These are phyloP conservation scores for Coemansia sp. DNA, from an alignment of 192 early-diverging fungal genomes.

Conservation along the genomic window DNA sequence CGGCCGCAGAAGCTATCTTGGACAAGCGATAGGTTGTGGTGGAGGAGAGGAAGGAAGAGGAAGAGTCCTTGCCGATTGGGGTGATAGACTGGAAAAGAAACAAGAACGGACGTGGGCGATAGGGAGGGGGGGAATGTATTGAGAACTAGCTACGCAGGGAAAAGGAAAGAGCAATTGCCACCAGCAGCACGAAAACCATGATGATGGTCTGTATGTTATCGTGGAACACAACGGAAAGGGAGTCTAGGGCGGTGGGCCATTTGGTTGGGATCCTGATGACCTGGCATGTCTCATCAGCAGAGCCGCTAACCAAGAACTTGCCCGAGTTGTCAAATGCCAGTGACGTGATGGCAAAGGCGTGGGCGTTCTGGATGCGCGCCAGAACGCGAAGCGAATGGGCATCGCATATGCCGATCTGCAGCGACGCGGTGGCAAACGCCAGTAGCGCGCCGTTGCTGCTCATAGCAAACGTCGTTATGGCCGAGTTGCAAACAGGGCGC, in stretches of 20 bases:
- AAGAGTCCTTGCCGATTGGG: neutral
- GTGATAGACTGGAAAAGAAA: too few species aligned
- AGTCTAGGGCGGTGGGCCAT: slow-evolving; percentile 41
- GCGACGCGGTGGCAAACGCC: slow-evolving; percentile 71
- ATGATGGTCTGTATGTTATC: slow-evolving; percentile 28
- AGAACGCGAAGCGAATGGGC: slow-evolving; percentile 61
- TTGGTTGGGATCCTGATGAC: slow-evolving; percentile 58
- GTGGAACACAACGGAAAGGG: slow-evolving; percentile 4
- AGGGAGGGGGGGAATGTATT: neutral
- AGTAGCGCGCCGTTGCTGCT: slow-evolving; percentile 71
- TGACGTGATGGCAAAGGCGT: slow-evolving; percentile 77
- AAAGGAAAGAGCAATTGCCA: slow-evolving; percentile 28
- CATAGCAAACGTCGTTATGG: slow-evolving; percentile 41
- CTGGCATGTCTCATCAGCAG: slow-evolving; percentile 74
- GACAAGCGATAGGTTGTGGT: neutral
- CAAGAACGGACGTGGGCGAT: neutral
- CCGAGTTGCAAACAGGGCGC: slow-evolving; percentile 25
- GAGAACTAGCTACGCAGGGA: slow-evolving; percentile 13
- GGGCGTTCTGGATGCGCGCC: slow-evolving; percentile 64
- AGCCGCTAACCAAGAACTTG: slow-evolving; percentile 72
- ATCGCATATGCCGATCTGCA: slow-evolving; percentile 66
- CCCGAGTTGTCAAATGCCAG: slow-evolving; percentile 69
- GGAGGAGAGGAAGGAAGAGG: neutral
- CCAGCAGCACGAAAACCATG: slow-evolving; percentile 28
- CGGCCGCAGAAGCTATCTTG: neutral